Base-by-base conservation (phyloP, 805 yeast genomes). In the Spathaspora passalidarum region DNA sequence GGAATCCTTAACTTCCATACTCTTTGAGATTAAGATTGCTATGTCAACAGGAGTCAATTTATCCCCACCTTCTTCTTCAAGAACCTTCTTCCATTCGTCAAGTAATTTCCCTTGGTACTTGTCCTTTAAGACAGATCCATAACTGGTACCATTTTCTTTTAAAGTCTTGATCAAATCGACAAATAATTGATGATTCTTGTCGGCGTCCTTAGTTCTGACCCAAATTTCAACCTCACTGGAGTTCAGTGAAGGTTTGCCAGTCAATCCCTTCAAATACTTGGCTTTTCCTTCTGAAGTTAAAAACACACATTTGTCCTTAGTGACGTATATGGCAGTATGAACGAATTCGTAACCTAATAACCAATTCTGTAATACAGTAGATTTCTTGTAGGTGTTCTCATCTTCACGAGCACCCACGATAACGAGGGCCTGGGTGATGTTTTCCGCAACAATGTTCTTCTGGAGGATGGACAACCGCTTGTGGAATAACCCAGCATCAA, bases 271-370 rank as follows among this genome's bases (percentile, higher is more conserved):
- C 54, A 92, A 69, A 68, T 90, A 85, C 62, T 84, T 88, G 36
- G 95, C 89, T 66, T 92, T 92, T 5, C 88, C 88, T 41, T 82
- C 84, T 23, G 92, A 83, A 0, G 97, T 91, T 47, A 91, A 74
- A 45, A 92, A 70, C 3, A 81, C 64, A 32, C 81, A 70, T 52
- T 80, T 81, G 32, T 77, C 79, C 45, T 76, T 74, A 2, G 86
- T 78, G 47, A 91, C 68, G 42, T 76, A 80, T 44, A 92, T 66
- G 23, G 82, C 82, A 1, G 97, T 90, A 42, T 94, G 94, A n/a
- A 96, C 95, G 60, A 92, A 92, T 62, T 94, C 98, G 62, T 91
- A 92, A 3, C 97, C 96, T 41, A 92, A 69, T 44, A 92, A 70
- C 98, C 98, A 92, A 43, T 82, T 86, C 62, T 91, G 97, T 40